Percentiles rank a stretch among this genome's conserved stretches.
phyloP scores from a whole-genome alignment of 2,329 filamentous ascomycete genomes.

The Zymoseptoria ardabiliae region DNA sequence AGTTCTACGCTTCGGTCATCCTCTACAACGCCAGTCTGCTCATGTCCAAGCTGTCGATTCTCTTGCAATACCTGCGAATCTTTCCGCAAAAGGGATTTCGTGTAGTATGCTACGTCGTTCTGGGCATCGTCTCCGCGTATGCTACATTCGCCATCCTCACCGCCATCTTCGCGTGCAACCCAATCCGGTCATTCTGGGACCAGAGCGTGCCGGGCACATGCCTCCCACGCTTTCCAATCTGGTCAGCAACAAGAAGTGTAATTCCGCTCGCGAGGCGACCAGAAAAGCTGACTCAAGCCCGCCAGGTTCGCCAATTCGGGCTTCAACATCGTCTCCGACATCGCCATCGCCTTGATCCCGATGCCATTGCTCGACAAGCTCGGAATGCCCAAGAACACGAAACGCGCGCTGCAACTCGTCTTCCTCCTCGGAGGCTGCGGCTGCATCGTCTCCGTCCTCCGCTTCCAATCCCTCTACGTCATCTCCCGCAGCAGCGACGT shows the following conservation, averaged over 20 bases:
- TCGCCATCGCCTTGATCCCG: slow-evolving; percentile 29
- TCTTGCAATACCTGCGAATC: slow-evolving; percentile 44
- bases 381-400: slow-evolving; percentile 28
- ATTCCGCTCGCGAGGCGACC: neutral
- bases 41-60: slow-evolving; percentile 37
- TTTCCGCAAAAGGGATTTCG: slow-evolving; percentile 37
- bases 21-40: slow-evolving; percentile 16
- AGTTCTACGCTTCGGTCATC: slow-evolving; percentile 14
- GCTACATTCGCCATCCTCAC: slow-evolving; percentile 29
- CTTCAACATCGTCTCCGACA: slow-evolving; percentile 32
- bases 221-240: slow-evolving; percentile 34
- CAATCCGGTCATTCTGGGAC: slow-evolving; percentile 38
- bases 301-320: slow-evolving; percentile 31
- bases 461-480: slow-evolving; percentile 24
- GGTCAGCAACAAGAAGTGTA: slow-evolving; percentile 24
- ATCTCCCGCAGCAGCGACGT: slow-evolving; percentile 21
- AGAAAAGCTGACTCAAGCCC: neutral
- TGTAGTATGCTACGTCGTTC: slow-evolving; percentile 22
- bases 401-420: slow-evolving; percentile 29
- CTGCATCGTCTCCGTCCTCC: slow-evolving; percentile 29
- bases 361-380: slow-evolving; percentile 29
- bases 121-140: slow-evolving; percentile 29
- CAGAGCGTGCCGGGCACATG: slow-evolving; percentile 29
- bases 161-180: slow-evolving; percentile 36
- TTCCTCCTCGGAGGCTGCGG: slow-evolving; percentile 30